phyloP scores from a whole-genome alignment of 352 stramenopile species.

The Phytophthora fragariae region DNA sequence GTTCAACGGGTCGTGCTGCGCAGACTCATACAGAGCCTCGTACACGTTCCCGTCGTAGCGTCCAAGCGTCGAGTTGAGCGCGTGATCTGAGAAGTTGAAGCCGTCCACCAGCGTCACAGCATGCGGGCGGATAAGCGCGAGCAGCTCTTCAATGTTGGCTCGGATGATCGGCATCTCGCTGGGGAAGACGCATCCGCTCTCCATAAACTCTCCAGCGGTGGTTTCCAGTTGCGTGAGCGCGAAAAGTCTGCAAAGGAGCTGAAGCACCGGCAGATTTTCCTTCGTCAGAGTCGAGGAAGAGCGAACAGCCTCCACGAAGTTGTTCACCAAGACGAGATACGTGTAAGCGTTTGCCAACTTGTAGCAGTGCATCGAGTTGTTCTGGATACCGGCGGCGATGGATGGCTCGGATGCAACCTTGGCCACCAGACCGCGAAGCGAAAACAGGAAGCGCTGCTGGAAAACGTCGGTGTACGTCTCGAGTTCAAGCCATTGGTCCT shows the following conservation, averaged over 20 bases:
- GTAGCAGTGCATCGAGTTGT: conserved; percentile 70
- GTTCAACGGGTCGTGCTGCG: conserved; percentile 74
- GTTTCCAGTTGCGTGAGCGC: conserved; percentile 76
- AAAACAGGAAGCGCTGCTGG: conserved; percentile 67
- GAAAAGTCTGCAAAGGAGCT: conserved; percentile 74
- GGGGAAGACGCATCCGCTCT: conserved; percentile 57
- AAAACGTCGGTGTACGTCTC: conserved; percentile 50
- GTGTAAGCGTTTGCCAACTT: conserved; percentile 68
- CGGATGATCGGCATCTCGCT: conserved; percentile 61
- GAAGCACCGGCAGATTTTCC: conserved; percentile 51
- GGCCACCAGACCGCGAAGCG: conserved; percentile 49
- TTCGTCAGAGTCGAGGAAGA: conserved; percentile 34
- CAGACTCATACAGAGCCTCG: conserved; percentile 66
- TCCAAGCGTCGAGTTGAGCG: conserved; percentile 78
- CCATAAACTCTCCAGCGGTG: conserved; percentile 70
- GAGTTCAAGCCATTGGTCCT: conserved; percentile 48
- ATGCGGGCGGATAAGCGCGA: conserved; percentile 62
- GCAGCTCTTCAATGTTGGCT: conserved; percentile 56
- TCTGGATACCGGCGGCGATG: conserved; percentile 56
- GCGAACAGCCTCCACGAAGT: conserved; percentile 48
- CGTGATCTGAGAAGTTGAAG: conserved; percentile 83
- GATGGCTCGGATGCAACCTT: conserved; percentile 40
- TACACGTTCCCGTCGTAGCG: conserved; percentile 82
- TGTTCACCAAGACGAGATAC: conserved; percentile 56
- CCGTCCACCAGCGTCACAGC: conserved; percentile 79